phyloP scores from a whole-genome alignment of 805 yeast species.

The Suhomyces vadensis region DNA sequence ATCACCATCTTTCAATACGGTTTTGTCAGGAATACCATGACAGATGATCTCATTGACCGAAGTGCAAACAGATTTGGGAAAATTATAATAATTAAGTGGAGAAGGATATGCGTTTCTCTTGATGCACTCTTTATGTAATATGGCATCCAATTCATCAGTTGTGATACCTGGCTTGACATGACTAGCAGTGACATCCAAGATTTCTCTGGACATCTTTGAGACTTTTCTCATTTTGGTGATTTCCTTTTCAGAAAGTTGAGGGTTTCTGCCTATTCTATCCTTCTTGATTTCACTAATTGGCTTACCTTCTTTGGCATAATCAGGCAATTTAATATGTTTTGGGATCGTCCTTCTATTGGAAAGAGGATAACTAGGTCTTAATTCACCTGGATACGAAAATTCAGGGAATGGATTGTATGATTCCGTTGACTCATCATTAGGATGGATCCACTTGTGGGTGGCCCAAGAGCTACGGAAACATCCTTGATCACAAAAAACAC shows the following conservation, averaged over 20 bases:
- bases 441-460: conserved; percentile 74
- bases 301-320: conserved; percentile 77
- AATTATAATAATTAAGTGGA: conserved; percentile 90
- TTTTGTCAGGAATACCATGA: conserved; percentile 95
- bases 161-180: conserved; percentile 85
- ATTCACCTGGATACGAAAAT: conserved; percentile 67
- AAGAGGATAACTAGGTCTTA: conserved; percentile 82
- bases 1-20: conserved; percentile 88
- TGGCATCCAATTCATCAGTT: conserved; percentile 85
- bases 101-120: conserved; percentile 92
- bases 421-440: conserved; percentile 51
- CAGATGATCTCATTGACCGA: conserved; percentile 94
- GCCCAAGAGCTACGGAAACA: conserved; percentile 78
- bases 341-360: conserved; percentile 73
- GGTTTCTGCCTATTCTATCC: conserved; percentile 67
- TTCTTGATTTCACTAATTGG: conserved; percentile 77
- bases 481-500: conserved; percentile 75
- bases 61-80: conserved; percentile 89
- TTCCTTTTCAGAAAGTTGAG: conserved; percentile 63
- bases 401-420: conserved; percentile 86
- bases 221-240: conserved; percentile 74
- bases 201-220: conserved; percentile 77
- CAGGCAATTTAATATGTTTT: conserved; percentile 70
- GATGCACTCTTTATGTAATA: conserved; percentile 85
- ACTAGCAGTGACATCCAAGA: conserved; percentile 86